These are phyloP conservation scores for Graphium sp. DNA, from an alignment of 2,329 filamentous ascomycete genomes.

Conservation along the genomic window DNA sequence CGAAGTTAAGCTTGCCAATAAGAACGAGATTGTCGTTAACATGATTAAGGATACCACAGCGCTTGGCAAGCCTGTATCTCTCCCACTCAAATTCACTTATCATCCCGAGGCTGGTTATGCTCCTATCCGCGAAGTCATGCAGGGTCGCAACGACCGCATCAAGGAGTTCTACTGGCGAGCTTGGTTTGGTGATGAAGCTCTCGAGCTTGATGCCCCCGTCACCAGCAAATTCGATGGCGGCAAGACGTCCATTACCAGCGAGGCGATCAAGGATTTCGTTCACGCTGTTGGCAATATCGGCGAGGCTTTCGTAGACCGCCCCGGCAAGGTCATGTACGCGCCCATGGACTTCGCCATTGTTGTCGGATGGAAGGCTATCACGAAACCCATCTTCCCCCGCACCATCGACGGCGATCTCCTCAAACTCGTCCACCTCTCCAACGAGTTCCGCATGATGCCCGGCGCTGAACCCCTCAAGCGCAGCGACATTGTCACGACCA, in stretches of 20 bases:
- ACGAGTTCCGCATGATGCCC: slow-evolving; percentile 95
- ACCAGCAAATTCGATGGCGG: slow-evolving; percentile 85
- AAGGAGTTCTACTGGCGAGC: slow-evolving; percentile 98
- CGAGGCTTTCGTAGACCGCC: slow-evolving; percentile 90
- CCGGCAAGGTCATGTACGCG: slow-evolving; percentile 83
- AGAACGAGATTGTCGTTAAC: slow-evolving; percentile 71
- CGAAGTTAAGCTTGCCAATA: slow-evolving; percentile 58
- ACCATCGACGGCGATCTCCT: slow-evolving; percentile 91
- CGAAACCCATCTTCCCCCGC: slow-evolving; percentile 95
- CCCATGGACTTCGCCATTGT: slow-evolving; percentile 99
- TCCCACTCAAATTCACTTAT: slow-evolving; percentile 82
- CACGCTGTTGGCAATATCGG: slow-evolving; percentile 96
- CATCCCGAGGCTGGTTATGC: slow-evolving; percentile 92
- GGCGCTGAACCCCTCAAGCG: slow-evolving; percentile 91
- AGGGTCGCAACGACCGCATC: slow-evolving; percentile 88
- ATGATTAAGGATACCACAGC: slow-evolving; percentile 89
- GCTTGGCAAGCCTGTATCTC: slow-evolving; percentile 61
- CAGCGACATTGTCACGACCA: slow-evolving; percentile 82
- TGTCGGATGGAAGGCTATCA: slow-evolving; percentile 98
- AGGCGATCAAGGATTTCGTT: slow-evolving; percentile 97
- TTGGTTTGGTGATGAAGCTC: slow-evolving; percentile 80
- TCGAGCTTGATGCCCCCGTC: slow-evolving; percentile 72
- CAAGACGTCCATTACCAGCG: slow-evolving; percentile 67
- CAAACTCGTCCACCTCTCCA: slow-evolving; percentile 91
- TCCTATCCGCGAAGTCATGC: slow-evolving; percentile 95